Base-by-base conservation (phyloP, 2,329 filamentous ascomycete species). In the Fusarium graminum region DNA sequence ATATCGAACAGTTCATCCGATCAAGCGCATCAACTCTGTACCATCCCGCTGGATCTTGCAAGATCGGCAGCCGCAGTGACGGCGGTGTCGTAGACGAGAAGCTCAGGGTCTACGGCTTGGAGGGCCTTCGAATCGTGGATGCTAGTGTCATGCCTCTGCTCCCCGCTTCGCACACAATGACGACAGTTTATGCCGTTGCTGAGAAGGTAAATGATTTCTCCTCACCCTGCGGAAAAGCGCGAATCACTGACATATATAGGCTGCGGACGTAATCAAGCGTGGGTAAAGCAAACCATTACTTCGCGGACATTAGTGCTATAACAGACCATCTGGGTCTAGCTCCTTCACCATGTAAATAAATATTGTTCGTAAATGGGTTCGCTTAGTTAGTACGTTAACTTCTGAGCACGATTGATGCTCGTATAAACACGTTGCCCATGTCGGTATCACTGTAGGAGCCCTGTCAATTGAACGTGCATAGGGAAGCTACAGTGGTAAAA, bases 51-150 rank as follows among this genome's bases (percentile, higher is more conserved):
- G 69, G 69, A 0, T 63, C 69, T 2, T 65, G 60, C 28, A 64
- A 70, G 52, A 83, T 85, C 77, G 73, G 82, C 51, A 78, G 77
- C 10, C 73, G 74, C 7, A 75, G 75, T 5, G 72, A 79, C 2
- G 82, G 81, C 5, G 82, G 81, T 22, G 71, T 74, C 1, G 72
- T 74, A 10, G 72, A 74, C 2, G 36, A 53, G 19, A 39, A 68
- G 16, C 67, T 74, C 34, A 47, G 59, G 14, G 73, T 74, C 3
- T 67, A 74, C 14, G 72, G 70, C 1, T 44, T 73, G 0, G 17
- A 50, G 26, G 63, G 66, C 1, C 61, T 74, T 6, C 55, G 72
- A 1, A 79, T 84, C 13, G 80, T 83, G 1, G 78, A 81, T 59
- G 70, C 71, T 1, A 72, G 72, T 34, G 63, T 74, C 14, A 74